phyloP scores from a whole-genome alignment of 768 basidiomycete genomes.

The Calocera viscosa region DNA sequence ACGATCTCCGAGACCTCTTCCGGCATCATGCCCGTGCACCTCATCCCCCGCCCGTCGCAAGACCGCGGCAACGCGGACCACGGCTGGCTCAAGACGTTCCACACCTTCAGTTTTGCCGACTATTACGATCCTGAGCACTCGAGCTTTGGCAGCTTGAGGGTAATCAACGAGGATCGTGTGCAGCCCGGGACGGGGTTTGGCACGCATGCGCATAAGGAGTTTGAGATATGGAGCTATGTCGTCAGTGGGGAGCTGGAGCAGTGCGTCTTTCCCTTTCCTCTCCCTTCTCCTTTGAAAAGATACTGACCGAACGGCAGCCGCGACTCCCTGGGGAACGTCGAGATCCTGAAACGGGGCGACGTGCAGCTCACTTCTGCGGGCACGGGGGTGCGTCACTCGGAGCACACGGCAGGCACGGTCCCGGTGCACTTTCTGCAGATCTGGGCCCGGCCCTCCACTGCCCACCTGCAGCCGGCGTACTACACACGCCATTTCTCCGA shows the following conservation, averaged over 20 bases:
- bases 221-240: constrained; percentile 87
- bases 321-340: constrained; percentile 85
- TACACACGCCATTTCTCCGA: constrained; percentile 80
- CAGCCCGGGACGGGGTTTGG: constrained; percentile 70
- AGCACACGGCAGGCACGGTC: constrained; percentile 40
- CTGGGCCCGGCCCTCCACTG: constrained; percentile 44
- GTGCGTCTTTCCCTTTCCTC: constrained; percentile 33
- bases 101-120: constrained; percentile 68
- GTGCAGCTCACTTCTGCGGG: constrained; percentile 87
- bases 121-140: constrained; percentile 51
- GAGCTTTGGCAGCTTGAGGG: constrained; percentile 61
- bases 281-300: not conserved
- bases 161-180: constrained; percentile 88
- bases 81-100: constrained; percentile 78
- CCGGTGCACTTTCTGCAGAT: constrained; percentile 55
- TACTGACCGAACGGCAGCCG: constrained; percentile 36
- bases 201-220: constrained; percentile 68
- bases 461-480: constrained; percentile 57
- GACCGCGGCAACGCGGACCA: constrained; percentile 65
- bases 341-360: constrained; percentile 78
- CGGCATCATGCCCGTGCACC: not conserved
- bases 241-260: constrained; percentile 69
- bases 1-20: not conserved
- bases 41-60: constrained; percentile 38
- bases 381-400: constrained; percentile 78